A percentile compares a stretch with the other conserved stretches of the same genome.
Conservation (phyloP, 2,329 filamentous ascomycete genomes). For the Cladosporium phlei region DNA sequence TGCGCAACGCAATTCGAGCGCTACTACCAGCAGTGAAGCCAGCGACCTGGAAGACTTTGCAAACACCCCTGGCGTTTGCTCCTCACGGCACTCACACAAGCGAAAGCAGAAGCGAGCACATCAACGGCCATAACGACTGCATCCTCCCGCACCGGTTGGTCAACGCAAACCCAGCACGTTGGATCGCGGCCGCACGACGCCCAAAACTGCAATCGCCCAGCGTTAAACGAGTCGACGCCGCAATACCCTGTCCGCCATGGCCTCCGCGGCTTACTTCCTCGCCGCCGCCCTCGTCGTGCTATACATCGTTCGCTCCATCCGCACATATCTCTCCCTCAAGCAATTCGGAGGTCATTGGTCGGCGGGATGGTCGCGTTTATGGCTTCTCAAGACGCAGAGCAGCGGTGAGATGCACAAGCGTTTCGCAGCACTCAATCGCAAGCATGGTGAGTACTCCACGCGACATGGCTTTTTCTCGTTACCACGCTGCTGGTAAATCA, state of each 20-base stretch:
- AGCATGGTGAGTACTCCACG: slow-evolving; percentile 32
- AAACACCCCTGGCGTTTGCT: too few relatives aligned
- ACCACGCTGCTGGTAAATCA: slow-evolving; percentile 7
- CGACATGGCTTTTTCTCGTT: slow-evolving; percentile 9
- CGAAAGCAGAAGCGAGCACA: too few relatives aligned
- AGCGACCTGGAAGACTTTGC: too few relatives aligned
- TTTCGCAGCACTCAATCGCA: slow-evolving; percentile 34
- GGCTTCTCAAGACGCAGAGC: slow-evolving; percentile 33
- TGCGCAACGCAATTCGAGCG: too few relatives aligned
- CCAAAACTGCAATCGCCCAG: slow-evolving; percentile 4
- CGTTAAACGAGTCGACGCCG: not conserved
- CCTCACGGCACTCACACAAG: too few relatives aligned
- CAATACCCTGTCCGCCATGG: slow-evolving; percentile 19
- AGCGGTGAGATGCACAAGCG: slow-evolving; percentile 36
- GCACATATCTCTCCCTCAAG: slow-evolving; percentile 29
- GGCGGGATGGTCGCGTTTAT: slow-evolving; percentile 35
- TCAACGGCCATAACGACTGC: slow-evolving; percentile 8
- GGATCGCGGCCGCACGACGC: slow-evolving; percentile 5
- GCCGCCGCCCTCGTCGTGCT: slow-evolving; percentile 23
- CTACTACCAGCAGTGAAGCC: too few relatives aligned
- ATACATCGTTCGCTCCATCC: slow-evolving; percentile 25
- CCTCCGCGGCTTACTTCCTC: slow-evolving; percentile 20
- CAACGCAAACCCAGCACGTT: slow-evolving; percentile 3
- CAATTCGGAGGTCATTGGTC: slow-evolving; percentile 37
- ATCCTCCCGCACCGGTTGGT: not conserved